Evolutionary conservation across 1,139 yeast species (phyloP).

Genomic region (Sugiyamaella paludigena): DNA sequence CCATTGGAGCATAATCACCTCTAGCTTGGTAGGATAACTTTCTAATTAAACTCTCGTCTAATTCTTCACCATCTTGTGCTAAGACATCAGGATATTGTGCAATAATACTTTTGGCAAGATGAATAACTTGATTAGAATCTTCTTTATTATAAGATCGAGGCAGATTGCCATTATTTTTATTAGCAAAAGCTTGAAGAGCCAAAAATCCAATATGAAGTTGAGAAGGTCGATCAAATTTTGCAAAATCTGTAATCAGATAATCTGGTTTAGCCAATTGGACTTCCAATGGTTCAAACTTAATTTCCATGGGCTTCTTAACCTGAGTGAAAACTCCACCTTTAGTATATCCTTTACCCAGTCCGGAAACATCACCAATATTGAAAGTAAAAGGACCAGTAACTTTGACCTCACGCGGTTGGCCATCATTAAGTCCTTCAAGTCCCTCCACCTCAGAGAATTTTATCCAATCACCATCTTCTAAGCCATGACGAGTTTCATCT

Average conservation of each 20-base stretch:
- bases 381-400: slow-evolving; percentile 94
- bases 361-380: slow-evolving; percentile 54
- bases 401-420: slow-evolving; percentile 67
- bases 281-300: slow-evolving; percentile 61
- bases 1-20: slow-evolving; percentile 89
- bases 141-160: slow-evolving; percentile 77
- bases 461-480: slow-evolving; percentile 88
- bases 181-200: slow-evolving; percentile 75
- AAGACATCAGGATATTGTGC: slow-evolving; percentile 57
- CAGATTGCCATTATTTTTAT: slow-evolving; percentile 57
- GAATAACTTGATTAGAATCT: slow-evolving; percentile 69
- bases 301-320: slow-evolving; percentile 73
- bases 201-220: slow-evolving; percentile 91
- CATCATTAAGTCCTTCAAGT: slow-evolving; percentile 59
- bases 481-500: slow-evolving; percentile 89
- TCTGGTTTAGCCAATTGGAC: slow-evolving; percentile 77
- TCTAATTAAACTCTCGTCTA: slow-evolving; percentile 64
- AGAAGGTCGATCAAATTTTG: slow-evolving; percentile 88
- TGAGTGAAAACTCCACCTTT: slow-evolving; percentile 91
- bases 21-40: slow-evolving; percentile 81
- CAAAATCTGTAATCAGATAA: slow-evolving; percentile 77
- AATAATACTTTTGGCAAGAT: slow-evolving; percentile 59
- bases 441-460: slow-evolving; percentile 88
- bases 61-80: slow-evolving; percentile 47
- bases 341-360: slow-evolving; percentile 58